Evolutionary conservation across 768 basidiomycete species (phyloP), one percentile per base, ranked within the genome.

Genomic region (Pleurotus giganteus): DNA sequence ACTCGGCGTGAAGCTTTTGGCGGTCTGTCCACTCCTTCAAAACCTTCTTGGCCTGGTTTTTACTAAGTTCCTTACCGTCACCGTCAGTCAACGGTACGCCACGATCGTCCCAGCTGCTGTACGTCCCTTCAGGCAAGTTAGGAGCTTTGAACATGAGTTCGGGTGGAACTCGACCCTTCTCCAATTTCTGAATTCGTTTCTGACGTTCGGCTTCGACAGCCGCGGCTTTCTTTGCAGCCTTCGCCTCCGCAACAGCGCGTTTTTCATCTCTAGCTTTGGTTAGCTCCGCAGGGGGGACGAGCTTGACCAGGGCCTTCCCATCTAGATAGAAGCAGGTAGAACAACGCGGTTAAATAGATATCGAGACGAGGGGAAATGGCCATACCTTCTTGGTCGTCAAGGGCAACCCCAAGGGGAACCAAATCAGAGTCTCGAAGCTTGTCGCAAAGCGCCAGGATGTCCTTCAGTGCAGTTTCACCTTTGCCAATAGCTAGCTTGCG

Each of bases 351-450:
- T 44, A 58, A 42, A 23, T 61, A 54, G 39, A 45, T 42, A 28
- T 49, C 31, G 21, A 52, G 29, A 56, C 21, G 29, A 36, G 21
- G 17, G 34, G 8, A 34, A 46, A 47, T 15, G 47, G 32, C 27
- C 29, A 68, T 74, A 86, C 94, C 94, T 77, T 95, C 93, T 73
- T 94, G 92, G 74, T 99, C 97, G 66, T 98, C 97, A 29, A 99
- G 75, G 6, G 94, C 94, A 4, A 99, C 92, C 6, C 97, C 97
- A 47, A 98, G 76, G n/a, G 94, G 88, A 39, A 95, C 87, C 39
- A 98, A 74, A 64, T 97, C 95, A 29, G 81, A 75, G 66, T 98
- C 96, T 13, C 97, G 84, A 57, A 99, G 79, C 59, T 83, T 85
- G 73, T 99, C 97, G 63, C 86, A 94, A 21, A 97, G 81, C 19